Evolutionary conservation across 108 stramenopile genomes (phyloP), one percentile per base, ranked within the genome.

Genomic region (Skeletonema tropicum): DNA sequence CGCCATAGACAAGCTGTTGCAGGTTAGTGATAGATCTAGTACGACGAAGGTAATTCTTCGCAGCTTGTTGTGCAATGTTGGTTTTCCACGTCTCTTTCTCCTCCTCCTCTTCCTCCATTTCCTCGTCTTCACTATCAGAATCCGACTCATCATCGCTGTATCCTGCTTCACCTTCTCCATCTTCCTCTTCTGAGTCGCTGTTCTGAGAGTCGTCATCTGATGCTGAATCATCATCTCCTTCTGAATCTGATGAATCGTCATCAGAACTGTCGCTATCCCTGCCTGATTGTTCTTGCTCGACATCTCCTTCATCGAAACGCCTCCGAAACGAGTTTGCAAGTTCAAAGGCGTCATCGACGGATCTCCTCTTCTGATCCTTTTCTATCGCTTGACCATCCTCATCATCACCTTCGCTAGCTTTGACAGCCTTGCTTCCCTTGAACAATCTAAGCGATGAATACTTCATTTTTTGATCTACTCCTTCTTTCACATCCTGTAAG

Each of bases 381-480:
- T 15, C 9, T 8, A 9, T 67, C 12, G 23, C 6, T 36, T 25
- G 32, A 5, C 32, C 61, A 32, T 76, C 36, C 7, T 46, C 36
- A 23, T 73, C 83, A 7, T 76, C 83, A 29, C 85, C 83, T 7
- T 75, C 71, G 21, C 84, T 91, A 26, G 91, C 93, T 60, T 42
- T 55, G 21, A 93, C 80, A 11, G 88, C 92, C 41, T 80, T 83
- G 65, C 87, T 86, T 15, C 89, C 88, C 70, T 90, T 90, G 85
- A 97, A 97, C 3, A 97, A 84, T 12, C 88, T 78, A 6, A 97
- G 78, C 25, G 87, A 72, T 7, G 95, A 89, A 41, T 88, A 83
- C 19, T 85, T 70, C 94, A 96, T 92, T 72, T 92, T 88, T 60
- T 94, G 92, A 73, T 97, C 97, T 15, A 97, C 88, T 5, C 92